These are phyloP conservation scores for Diplodia intermedia DNA, from an alignment of 2,329 filamentous ascomycete species.

Conservation along the genomic window DNA sequence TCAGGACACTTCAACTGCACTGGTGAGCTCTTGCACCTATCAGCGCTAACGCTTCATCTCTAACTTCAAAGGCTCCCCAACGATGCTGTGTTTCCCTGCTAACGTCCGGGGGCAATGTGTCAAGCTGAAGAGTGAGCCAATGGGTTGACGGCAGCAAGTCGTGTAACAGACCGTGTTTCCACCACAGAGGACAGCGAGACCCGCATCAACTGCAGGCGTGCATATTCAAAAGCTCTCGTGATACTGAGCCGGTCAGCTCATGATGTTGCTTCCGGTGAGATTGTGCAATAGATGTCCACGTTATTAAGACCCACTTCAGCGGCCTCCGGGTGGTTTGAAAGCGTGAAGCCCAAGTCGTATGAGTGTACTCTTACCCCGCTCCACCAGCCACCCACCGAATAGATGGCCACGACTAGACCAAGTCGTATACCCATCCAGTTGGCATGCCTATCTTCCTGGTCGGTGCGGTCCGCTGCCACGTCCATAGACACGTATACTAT, in stretches of 20 bases:
- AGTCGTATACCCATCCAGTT: too few species aligned
- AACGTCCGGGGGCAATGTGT: neutral
- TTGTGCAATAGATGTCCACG: neutral
- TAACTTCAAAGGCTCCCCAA: neutral
- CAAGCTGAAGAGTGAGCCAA: neutral
- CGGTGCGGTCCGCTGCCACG: too few species aligned
- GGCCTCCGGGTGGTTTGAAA: neutral
- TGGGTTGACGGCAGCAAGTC: neutral
- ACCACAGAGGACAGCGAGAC: neutral
- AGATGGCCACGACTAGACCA: too few species aligned
- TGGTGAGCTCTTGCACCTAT: neutral
- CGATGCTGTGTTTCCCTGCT: neutral
- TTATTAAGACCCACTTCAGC: neutral
- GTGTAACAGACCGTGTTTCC: constrained; percentile 17
- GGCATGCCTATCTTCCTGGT: too few species aligned
- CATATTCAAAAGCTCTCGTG: constrained; percentile 3
- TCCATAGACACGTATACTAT: too few species aligned
- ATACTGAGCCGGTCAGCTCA: neutral
- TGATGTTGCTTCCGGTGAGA: constrained; percentile 15
- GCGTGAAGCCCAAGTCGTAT: neutral
- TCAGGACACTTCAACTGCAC: neutral
- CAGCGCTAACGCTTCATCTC: neutral
- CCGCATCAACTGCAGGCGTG: constrained; percentile 1
- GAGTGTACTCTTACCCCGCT: too few species aligned
- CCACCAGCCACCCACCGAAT: too few species aligned